Base-by-base conservation (phyloP, 805 yeast genomes). In the Maudiozyma pseudohumilis region DNA sequence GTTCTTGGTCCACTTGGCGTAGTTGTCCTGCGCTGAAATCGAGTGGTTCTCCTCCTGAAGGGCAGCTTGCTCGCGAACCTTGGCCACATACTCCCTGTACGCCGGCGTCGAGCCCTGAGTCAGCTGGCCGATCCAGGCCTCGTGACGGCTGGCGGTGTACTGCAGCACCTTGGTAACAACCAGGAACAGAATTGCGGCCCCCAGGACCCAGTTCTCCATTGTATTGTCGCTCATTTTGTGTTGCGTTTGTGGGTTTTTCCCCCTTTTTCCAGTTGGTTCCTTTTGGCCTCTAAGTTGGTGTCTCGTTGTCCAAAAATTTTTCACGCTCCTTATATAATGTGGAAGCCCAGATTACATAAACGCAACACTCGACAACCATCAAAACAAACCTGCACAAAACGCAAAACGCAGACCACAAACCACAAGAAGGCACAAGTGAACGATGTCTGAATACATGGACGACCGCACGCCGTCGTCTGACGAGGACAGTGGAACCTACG, bases 1-100 rank as follows among this genome's bases (percentile, higher is more conserved):
- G 44, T 88, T 67, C 56, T 86, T 86, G 1, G 96, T 94, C 97
- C 97, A 92, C 52, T 74, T 79, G 21, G 96, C 96, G 58, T 89
- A 92, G 51, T 92, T 78, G 56, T 92, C 96, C 59, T 89, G 96
- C 2, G 96, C 89, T 39, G 85, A 74, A 8, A 87, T 72, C 2
- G 67, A 44, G 22, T 74, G 65, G 43, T 86, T 71, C 48, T 77
- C 74, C 11, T 63, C 65, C 46, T 72, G 66, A 17, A 75, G 52
- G 15, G 61, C 56, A 12, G 58, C 54, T 35, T 77, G 71, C 44
- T 80, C 72, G 7, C 52, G 47, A 38, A 69, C 64, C 36, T 64
- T 49, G 2, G 44, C 40, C 12, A 55, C 49, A 19, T 70, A 49
- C 27, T 55, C 45, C 12, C 52, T 41, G 24, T 61, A 47, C 10